These are phyloP conservation scores for Fusarium torreyae DNA, from an alignment of 2,329 filamentous ascomycete species.

Conservation along the genomic window DNA sequence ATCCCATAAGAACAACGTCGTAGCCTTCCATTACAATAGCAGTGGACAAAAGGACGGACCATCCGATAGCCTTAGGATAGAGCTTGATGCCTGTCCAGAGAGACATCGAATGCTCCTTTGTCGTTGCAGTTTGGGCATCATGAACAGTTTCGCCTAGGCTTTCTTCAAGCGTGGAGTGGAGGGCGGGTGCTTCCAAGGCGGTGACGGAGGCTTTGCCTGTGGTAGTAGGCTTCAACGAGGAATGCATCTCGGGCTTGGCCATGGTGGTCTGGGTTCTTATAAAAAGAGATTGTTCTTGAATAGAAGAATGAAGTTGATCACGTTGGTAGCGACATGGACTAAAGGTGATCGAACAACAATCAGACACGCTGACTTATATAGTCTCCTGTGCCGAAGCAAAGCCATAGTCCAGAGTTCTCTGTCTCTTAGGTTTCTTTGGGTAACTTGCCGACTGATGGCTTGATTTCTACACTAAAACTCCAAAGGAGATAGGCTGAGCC, in stretches of 20 bases:
- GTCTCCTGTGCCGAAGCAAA: neutral
- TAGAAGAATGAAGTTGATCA: neutral
- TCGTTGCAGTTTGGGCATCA: slow-evolving; percentile 27
- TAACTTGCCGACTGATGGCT: neutral
- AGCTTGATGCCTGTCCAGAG: slow-evolving; percentile 34
- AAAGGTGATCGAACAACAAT: neutral
- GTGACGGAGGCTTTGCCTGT: neutral
- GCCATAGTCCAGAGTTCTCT: neutral
- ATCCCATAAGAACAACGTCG: slow-evolving; percentile 40
- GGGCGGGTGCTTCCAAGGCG: neutral
- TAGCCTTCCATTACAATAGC: slow-evolving; percentile 46
- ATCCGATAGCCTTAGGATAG: slow-evolving; percentile 41
- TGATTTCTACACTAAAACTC: neutral
- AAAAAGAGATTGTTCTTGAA: neutral
- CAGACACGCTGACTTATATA: neutral
- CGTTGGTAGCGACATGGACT: neutral
- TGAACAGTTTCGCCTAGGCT: slow-evolving; percentile 9
- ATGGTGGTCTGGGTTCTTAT: neutral
- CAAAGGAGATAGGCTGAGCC: neutral
- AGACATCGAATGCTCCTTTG: slow-evolving; percentile 53
- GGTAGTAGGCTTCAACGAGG: neutral
- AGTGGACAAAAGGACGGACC: slow-evolving; percentile 41
- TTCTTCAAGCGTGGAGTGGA: neutral
- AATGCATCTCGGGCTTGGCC: neutral
- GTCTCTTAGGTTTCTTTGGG: neutral